Conservation (phyloP, 148 eudicot genomes). For the Beta vulgaris region DNA sequence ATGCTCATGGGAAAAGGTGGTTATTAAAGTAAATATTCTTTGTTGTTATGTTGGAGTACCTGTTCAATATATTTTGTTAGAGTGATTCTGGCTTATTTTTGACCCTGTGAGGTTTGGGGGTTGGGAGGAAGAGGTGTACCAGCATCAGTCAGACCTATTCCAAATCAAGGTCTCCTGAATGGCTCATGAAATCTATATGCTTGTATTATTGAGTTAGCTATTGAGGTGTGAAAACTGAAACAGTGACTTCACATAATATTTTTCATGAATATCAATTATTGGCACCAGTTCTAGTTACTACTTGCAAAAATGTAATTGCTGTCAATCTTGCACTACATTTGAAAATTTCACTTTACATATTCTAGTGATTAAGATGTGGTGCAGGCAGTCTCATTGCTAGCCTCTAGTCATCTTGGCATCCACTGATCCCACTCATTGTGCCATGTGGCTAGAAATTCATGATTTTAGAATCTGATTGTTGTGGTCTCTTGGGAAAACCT, state of each 20-base stretch:
- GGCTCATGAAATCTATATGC: too few relatives aligned
- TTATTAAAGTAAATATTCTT: neutral
- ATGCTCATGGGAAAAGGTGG: neutral
- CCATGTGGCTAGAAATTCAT: neutral
- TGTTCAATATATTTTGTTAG: neutral
- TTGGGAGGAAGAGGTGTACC: too few relatives aligned
- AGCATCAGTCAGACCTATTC: neutral
- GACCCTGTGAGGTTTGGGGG: neutral
- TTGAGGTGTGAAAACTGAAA: neutral
- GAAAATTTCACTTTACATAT: too few relatives aligned
- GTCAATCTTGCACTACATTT: neutral
- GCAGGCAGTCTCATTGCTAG: neutral
- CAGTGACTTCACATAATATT: neutral
- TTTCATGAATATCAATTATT: neutral
- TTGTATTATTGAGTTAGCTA: neutral
- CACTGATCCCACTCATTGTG: neutral
- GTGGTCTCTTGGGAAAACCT: neutral
- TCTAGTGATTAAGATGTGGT: neutral
- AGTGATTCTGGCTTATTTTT: neutral
- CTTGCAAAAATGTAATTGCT: too few relatives aligned
- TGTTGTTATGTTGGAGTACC: neutral
- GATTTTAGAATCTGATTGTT: neutral
- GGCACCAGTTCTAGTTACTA: neutral
- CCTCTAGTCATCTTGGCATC: conserved; percentile 1
- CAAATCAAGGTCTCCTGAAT: too few relatives aligned